Evolutionary conservation across 345 rosid species (phyloP).

Genomic region (Gossypium stocksii): DNA sequence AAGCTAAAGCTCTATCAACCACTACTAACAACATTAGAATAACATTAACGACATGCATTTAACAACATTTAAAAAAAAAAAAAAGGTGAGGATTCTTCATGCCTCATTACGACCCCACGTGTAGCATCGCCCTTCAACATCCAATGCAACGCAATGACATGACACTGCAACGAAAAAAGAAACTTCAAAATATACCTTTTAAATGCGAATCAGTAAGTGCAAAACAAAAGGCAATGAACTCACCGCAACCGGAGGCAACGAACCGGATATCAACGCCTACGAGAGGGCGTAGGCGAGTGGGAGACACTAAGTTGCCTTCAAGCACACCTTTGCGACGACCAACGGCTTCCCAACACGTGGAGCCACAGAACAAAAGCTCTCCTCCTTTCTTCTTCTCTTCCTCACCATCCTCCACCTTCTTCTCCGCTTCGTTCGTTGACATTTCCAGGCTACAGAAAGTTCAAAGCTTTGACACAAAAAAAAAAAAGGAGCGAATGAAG

Average conservation of each 20-base stretch:
- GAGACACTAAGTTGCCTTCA: conserved; percentile 81
- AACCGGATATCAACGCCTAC: conserved; percentile 68
- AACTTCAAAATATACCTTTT: no score
- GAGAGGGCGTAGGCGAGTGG: conserved; percentile 90
- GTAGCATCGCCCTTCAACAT: conserved; percentile 90
- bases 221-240: conserved; percentile 13
- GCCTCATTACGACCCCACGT: conserved; percentile 99
- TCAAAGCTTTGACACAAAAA: conserved; percentile 6
- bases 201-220: background rate
- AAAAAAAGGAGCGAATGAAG: background rate
- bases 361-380: conserved; percentile 90
- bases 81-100: conserved; percentile 17
- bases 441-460: conserved; percentile 18
- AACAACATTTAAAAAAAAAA: background rate
- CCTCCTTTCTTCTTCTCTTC: conserved; percentile 57
- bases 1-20: conserved; percentile 23
- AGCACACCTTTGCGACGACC: conserved; percentile 56
- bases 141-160: conserved; percentile 96
- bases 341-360: conserved; percentile 69
- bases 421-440: conserved; percentile 52
- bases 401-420: conserved; percentile 35
- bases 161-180: conserved; percentile 43
- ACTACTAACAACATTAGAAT: background rate
- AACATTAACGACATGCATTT: background rate
- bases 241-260: conserved; percentile 85